Evolutionary conservation across 2,329 filamentous ascomycete genomes (phyloP).

Genomic region (Ascochyta clinopodiicola): DNA sequence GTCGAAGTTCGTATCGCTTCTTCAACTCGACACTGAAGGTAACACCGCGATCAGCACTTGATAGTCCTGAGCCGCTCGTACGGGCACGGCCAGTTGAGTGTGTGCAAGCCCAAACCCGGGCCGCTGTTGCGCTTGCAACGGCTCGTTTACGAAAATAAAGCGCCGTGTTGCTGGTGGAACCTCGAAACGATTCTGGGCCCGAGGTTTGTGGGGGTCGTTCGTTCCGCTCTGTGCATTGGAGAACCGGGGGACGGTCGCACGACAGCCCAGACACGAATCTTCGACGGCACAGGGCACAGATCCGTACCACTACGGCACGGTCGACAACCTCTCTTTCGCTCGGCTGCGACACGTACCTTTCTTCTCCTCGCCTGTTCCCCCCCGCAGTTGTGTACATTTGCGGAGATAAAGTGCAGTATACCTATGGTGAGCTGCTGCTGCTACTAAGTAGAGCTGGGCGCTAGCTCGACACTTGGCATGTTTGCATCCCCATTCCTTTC

Average conservation of each 20-base stretch:
- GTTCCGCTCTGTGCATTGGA: background rate
- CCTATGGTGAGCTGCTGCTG: background rate
- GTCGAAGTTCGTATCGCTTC: background rate
- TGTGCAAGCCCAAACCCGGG: conserved; percentile 4
- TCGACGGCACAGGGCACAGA: background rate
- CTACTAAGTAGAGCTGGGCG: background rate
- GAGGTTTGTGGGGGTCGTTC: conserved; percentile 5
- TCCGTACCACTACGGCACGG: background rate
- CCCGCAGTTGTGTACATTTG: background rate
- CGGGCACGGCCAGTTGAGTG: conserved; percentile 1
- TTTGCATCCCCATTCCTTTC: background rate
- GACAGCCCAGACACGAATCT: background rate
- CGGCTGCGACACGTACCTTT: background rate
- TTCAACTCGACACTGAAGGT: background rate
- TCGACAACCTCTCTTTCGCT: background rate
- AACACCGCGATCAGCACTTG: background rate
- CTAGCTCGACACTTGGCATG: conserved; percentile 2
- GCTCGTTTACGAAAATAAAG: conserved; percentile 6
- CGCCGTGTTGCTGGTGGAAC: conserved; percentile 3
- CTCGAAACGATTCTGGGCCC: background rate
- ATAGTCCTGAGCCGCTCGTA: background rate
- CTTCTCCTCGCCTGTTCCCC: background rate
- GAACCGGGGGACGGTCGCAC: conserved; percentile 13
- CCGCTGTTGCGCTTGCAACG: conserved; percentile 15
- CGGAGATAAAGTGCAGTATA: background rate